phyloP scores from a whole-genome alignment of 2,329 filamentous ascomycete genomes.

The Sphaerulina musiva region DNA sequence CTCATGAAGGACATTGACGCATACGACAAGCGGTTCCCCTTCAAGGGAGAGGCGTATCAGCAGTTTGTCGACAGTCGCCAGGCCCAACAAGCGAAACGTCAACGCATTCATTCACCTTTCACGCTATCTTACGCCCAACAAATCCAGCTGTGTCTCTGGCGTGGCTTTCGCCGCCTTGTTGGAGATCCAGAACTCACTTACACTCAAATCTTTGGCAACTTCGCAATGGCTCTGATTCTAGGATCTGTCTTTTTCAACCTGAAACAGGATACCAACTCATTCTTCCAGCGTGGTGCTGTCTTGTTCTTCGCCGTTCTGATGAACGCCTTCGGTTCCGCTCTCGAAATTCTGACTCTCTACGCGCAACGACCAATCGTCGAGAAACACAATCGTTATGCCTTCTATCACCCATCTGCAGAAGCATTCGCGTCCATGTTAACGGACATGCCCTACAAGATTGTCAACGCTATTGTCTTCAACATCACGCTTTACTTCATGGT shows the following conservation, averaged over 20 bases:
- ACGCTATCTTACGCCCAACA: slow-evolving; percentile 74
- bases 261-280: slow-evolving; percentile 57
- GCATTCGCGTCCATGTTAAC: slow-evolving; percentile 80
- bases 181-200: slow-evolving; percentile 72
- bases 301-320: slow-evolving; percentile 84
- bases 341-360: slow-evolving; percentile 82
- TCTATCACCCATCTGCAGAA: slow-evolving; percentile 86
- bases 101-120: slow-evolving; percentile 67
- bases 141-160: slow-evolving; percentile 69
- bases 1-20: slow-evolving; percentile 42
- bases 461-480: slow-evolving; percentile 72
- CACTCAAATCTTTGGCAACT: slow-evolving; percentile 63
- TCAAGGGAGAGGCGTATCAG: slow-evolving; percentile 41
- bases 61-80: slow-evolving; percentile 43
- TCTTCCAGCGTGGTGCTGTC: slow-evolving; percentile 71
- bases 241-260: slow-evolving; percentile 77
- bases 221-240: slow-evolving; percentile 69
- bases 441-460: slow-evolving; percentile 76
- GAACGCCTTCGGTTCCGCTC: slow-evolving; percentile 73
- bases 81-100: slow-evolving; percentile 42
- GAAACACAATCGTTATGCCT: slow-evolving; percentile 77
- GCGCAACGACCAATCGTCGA: slow-evolving; percentile 87
- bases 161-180: slow-evolving; percentile 68
- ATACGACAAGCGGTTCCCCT: slow-evolving; percentile 42
- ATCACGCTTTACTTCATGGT: slow-evolving; percentile 80